Evolutionary conservation across 164 flowering plant species (phyloP).

Genomic region (Nelumbo lutea): DNA sequence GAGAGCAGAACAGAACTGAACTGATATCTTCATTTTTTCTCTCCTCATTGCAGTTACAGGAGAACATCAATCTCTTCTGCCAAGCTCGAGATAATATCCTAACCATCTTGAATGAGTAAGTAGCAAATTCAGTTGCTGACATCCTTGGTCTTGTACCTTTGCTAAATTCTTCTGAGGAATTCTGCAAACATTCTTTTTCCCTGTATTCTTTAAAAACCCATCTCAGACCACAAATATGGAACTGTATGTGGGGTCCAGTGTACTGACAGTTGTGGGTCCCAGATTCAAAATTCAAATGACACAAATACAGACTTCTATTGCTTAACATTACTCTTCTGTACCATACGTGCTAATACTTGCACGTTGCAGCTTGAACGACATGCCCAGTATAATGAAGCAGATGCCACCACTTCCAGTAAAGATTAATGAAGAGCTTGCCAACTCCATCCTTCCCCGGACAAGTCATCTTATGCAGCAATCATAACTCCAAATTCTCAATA

Average conservation of each 20-base stretch:
- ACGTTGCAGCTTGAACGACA: slow-evolving; percentile 54
- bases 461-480: too few species aligned
- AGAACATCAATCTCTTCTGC: slow-evolving; percentile 63
- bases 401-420: slow-evolving; percentile 90
- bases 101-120: slow-evolving; percentile 61
- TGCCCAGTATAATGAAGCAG: slow-evolving; percentile 68
- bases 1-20: too few species aligned
- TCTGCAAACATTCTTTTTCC: background rate
- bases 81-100: slow-evolving; percentile 71
- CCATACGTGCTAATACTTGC: background rate
- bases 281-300: too few species aligned
- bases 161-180: background rate
- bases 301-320: too few species aligned
- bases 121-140: background rate
- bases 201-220: background rate
- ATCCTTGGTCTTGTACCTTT: background rate
- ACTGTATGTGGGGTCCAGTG: too few species aligned
- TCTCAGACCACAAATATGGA: too few species aligned
- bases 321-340: background rate
- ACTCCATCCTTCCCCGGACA: slow-evolving; percentile 44
- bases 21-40: background rate
- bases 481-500: too few species aligned
- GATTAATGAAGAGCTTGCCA: slow-evolving; percentile 76
- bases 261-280: too few species aligned
- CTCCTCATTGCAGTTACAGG: slow-evolving; percentile 50